Base-by-base conservation (phyloP, 1,284 basidiomycete species). In the Ustilago esculenta region DNA sequence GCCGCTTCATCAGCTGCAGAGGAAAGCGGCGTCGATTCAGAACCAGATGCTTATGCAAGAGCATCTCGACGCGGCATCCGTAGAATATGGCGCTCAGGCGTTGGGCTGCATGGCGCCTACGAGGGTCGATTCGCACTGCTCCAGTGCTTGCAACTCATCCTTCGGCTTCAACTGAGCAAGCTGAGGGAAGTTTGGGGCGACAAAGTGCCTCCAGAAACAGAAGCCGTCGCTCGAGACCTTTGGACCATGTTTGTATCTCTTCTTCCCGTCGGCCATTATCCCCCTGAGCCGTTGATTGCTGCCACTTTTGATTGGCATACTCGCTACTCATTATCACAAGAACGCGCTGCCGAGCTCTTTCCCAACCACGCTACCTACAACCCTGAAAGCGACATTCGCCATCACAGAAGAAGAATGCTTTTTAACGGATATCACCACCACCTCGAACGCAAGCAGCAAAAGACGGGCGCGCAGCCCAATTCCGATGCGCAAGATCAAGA, bases 201-300 rank as follows among this genome's bases (percentile, higher is more conserved):
- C 24, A 60, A 45, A 21, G 36, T 78, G 21, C 76, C 76, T 0
- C 45, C 34, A 20, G 63, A 70, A 30, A 56, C 72, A 15, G 76
- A 77, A 53, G 58, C 67, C 4, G 50, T 75, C 2, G 72, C 74
- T n/a, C 66, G 74, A 15, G 76, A 78, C 20, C 58, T 76, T 0
- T 78, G 76, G 76, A 54, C 76, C 12, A 61, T 76, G 51, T 69
- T 67, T 30, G 64, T 76, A 12, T 73, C 74, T 1, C 52, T 50
- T 8, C 45, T 65, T 4, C 57, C 64, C 11, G 49, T 57, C 11
- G 64, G 57, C 8, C 52, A 71, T 18, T 71, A 50, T 32, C 68
- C 68, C 14, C 61, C 68, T 1, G 68, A 71, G 39, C 68, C 68
- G 4, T 54, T 71, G 21, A 60, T 71, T n/a, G 63, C 68, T 2